phyloP scores from a whole-genome alignment of 2,329 filamentous ascomycete species.

The Microcyclospora tardicrescens region DNA sequence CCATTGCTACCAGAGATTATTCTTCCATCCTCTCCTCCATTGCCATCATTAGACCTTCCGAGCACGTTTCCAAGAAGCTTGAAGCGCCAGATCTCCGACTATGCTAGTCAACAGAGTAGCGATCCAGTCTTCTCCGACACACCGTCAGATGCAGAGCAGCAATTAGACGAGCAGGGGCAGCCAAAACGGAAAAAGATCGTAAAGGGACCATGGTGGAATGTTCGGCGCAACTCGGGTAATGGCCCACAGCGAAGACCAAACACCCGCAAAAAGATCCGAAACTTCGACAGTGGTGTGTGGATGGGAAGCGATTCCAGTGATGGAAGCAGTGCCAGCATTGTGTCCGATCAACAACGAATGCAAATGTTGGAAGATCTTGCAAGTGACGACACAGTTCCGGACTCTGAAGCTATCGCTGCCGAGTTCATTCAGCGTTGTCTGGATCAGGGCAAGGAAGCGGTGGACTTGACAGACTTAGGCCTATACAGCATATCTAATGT shows the following conservation, averaged over 20 bases:
- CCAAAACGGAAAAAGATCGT: constrained; percentile 49
- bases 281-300: constrained; percentile 57
- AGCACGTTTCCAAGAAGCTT: constrained; percentile 5
- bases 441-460: constrained; percentile 44
- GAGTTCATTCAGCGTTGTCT: constrained; percentile 17
- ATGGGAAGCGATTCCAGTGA: constrained; percentile 48
- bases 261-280: constrained; percentile 37
- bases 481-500: constrained; percentile 44
- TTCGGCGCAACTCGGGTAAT: constrained; percentile 5
- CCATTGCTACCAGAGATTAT: constrained; percentile 12
- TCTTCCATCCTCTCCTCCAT: constrained; percentile 11
- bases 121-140: constrained; percentile 66
- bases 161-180: constrained; percentile 45
- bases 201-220: constrained; percentile 54
- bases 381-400: not conserved
- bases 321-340: constrained; percentile 9
- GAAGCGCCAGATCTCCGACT: constrained; percentile 21
- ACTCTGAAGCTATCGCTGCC: constrained; percentile 11
- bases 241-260: constrained; percentile 4
- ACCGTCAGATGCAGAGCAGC: constrained; percentile 38
- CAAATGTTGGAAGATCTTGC: constrained; percentile 2
- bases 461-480: constrained; percentile 47
- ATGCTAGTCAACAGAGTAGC: constrained; percentile 40
- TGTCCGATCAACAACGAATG: constrained; percentile 5
- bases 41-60: constrained; percentile 2